Evolutionary conservation across 225 moss, liverwort and hornwort genomes (phyloP).

Genomic region (Climacium dendroides): DNA sequence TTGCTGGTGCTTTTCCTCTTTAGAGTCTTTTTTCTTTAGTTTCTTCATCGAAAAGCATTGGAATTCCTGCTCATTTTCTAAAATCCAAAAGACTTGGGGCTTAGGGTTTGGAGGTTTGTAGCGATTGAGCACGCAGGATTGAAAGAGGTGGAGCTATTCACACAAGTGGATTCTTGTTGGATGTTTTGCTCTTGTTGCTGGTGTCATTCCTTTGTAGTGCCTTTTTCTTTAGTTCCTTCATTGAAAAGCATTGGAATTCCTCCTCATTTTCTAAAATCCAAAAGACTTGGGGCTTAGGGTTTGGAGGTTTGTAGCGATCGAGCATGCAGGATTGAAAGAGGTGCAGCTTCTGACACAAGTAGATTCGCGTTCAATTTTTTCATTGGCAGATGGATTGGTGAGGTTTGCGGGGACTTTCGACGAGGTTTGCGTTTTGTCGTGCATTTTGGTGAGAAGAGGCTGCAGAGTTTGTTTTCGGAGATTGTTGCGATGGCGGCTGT

Average conservation of each 20-base stretch:
- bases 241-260: not conserved
- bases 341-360: not conserved
- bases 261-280: not conserved
- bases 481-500: constrained; percentile 10
- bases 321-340: not conserved
- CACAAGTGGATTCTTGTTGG: not conserved
- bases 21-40: not conserved
- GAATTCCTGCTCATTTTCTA: not conserved
- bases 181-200: not conserved
- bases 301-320: not conserved
- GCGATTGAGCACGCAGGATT: not conserved
- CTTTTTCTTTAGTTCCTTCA: not conserved
- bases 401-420: not conserved
- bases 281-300: not conserved
- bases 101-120: not conserved
- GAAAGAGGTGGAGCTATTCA: not conserved
- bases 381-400: constrained; percentile 19
- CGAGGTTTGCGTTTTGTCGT: not conserved
- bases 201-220: not conserved
- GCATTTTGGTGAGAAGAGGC: not conserved
- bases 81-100: not conserved
- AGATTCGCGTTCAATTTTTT: not conserved
- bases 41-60: not conserved
- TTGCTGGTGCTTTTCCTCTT: not conserved
- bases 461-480: not conserved